Evolutionary conservation across 1,139 yeast species (phyloP).

Genomic region (Zhuliangozyma parablackwelliae): DNA sequence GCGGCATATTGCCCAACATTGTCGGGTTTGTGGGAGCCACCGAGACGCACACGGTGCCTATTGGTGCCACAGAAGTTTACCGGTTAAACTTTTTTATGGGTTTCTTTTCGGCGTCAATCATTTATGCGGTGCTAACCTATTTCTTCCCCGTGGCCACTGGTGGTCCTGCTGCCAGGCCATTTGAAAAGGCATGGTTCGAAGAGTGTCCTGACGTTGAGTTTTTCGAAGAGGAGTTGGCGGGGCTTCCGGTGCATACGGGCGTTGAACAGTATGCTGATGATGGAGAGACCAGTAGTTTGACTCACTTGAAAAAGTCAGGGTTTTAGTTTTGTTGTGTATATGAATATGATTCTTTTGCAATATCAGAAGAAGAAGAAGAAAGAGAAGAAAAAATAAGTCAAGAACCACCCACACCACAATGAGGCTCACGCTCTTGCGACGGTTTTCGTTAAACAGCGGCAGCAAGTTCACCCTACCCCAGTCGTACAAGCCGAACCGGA

Average conservation of each 20-base stretch:
- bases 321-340: too few relatives aligned
- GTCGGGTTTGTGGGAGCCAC: slow-evolving; percentile 87
- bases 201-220: slow-evolving; percentile 57
- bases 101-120: slow-evolving; percentile 50
- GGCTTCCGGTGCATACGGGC: slow-evolving; percentile 21
- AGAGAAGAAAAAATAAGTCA: too few relatives aligned
- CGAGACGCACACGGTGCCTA: slow-evolving; percentile 61
- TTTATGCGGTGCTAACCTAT: slow-evolving; percentile 47
- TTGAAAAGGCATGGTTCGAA: slow-evolving; percentile 63
- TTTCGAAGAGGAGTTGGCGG: slow-evolving; percentile 47
- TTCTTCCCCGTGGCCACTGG: slow-evolving; percentile 58
- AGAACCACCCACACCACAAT: background rate
- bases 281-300: too few relatives aligned
- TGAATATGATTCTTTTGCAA: too few relatives aligned
- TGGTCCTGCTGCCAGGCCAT: slow-evolving; percentile 44
- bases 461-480: slow-evolving; percentile 10
- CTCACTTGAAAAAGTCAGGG: too few relatives aligned
- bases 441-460: slow-evolving; percentile 5
- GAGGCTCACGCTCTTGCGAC: slow-evolving; percentile 5
- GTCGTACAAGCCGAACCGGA: slow-evolving; percentile 12
- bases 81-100: slow-evolving; percentile 74
- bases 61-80: slow-evolving; percentile 73
- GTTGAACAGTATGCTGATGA: too few relatives aligned
- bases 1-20: slow-evolving; percentile 77
- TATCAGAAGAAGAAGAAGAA: too few relatives aligned